Evolutionary conservation across 139 green algal species (phyloP), one percentile per base, ranked within the genome.

Genomic region (Dunaliella primolecta): DNA sequence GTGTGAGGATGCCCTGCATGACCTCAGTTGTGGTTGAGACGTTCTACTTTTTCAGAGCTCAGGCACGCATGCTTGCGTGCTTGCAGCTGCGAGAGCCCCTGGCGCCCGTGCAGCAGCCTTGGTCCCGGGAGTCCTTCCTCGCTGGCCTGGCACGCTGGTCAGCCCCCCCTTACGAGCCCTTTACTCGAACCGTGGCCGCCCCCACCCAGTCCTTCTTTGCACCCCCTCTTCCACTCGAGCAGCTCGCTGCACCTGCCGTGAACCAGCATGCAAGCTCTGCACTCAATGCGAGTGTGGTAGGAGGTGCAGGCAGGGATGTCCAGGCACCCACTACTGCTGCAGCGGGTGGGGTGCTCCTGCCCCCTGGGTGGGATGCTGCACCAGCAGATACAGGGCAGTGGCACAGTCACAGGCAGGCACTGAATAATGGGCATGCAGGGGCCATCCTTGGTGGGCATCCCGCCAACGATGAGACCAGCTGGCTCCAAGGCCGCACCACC

Each of bases 41-140:
- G n/a, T n/a, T n/a, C n/a, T n/a, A n/a, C n/a, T n/a, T n/a, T n/a
- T n/a, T n/a, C n/a, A n/a, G n/a, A n/a, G n/a, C n/a, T n/a, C n/a
- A n/a, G n/a, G n/a, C n/a, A n/a, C n/a, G n/a, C n/a, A n/a, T n/a
- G n/a, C 36, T 34, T 34, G 34, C 29, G 24, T 72, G 29, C 33
- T 71, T 31, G 72, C 92, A 98, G 89, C 98, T 98, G 90, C 88
- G 95, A 7, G 96, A 99, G 86, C 97, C 97, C 2, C 91, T 99
- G n/a, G 94, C 92, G 0, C 96, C 96, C 0, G 57, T 87, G 34
- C 23, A 71, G 1, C 85, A 76, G 1, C 84, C 90, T 24, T 91
- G 83, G 86, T 71, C 91, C 32, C 0, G 78, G 1, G 80, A 30
- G 20, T 30, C 29, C 33, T 85, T 93, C 35, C 24, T 95, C 84